phyloP scores from a whole-genome alignment of 345 rosid species.

The Durio zibethinus region DNA sequence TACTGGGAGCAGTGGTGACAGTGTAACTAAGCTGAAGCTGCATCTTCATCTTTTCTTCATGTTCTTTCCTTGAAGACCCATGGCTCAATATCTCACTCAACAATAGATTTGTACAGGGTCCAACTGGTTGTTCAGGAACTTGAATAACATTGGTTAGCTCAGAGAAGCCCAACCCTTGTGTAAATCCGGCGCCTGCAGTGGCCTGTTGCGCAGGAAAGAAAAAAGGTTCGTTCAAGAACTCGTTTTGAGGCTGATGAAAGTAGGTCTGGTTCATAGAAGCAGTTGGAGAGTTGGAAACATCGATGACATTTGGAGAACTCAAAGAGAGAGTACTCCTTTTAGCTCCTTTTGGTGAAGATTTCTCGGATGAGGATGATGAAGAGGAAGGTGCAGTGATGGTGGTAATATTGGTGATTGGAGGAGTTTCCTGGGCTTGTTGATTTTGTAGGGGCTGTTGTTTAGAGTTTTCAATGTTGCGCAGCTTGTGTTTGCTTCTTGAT shows the following conservation, averaged over 20 bases:
- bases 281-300: constrained; percentile 29
- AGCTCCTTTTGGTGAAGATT: constrained; percentile 44
- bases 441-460: constrained; percentile 39
- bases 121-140: constrained; percentile 31
- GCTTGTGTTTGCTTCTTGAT: constrained; percentile 94
- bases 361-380: constrained; percentile 67
- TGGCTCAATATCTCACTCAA: constrained; percentile 51
- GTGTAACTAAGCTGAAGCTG: constrained; percentile 36
- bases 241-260: constrained; percentile 35
- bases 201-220: constrained; percentile 39
- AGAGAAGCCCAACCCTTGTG: constrained; percentile 39
- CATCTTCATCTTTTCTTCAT: constrained; percentile 40
- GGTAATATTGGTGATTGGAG: constrained; percentile 15
- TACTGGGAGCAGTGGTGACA: constrained; percentile 19
- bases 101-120: constrained; percentile 53
- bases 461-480: constrained; percentile 68
- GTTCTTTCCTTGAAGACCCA: constrained; percentile 35
- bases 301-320: constrained; percentile 29
- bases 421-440: constrained; percentile 30
- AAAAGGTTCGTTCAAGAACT: constrained; percentile 49
- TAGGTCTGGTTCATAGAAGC: constrained; percentile 45
- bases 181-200: constrained; percentile 30
- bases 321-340: constrained; percentile 26
- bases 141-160: constrained; percentile 38
- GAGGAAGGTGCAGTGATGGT: constrained; percentile 35